Base-by-base conservation (phyloP, 345 rosid genomes). In the Lumnitzera littorea region DNA sequence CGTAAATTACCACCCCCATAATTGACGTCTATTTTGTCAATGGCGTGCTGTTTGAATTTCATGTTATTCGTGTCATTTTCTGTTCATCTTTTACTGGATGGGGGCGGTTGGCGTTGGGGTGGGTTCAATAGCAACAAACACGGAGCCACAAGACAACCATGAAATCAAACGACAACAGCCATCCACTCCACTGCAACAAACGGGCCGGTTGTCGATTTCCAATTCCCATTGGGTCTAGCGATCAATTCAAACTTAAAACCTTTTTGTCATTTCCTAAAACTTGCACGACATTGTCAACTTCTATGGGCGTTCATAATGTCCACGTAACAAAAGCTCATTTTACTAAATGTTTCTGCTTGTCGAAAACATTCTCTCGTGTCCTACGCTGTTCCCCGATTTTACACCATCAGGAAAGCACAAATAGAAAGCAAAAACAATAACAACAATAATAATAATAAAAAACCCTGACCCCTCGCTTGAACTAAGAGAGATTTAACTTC, bases 101-200 rank as follows among this genome's bases (percentile, higher is more conserved):
- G 4, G 63, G 36, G 43, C 8, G 11, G 14, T 23, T 60, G 63
- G 20, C 15, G 46, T 25, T 46, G 3, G 36, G 24, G 23, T 54
- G 63, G 12, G 48, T 16, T 51, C 46, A 13, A 24, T 48, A 24
- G 74, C 78, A 46, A 36, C 70, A 70, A 71, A 66, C 76, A 71
- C 65, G 74, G 76, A 68, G 80, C 66, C 66, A 63, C 51, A 20
- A 46, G 53, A 63, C 51, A 20, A 46, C 50, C 74, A 63, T 55
- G 65, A 73, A 65, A 64, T 54, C 69, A 60, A 67, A 57, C 65
- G 76, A 80, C 75, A 80, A 67, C 46, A 48, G 47, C 56, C 2
- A 47, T 46, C 70, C 8, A 55, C 43, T 46, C 70, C 8, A 55
- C 43, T 15, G 54, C 13, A 54, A 23, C 59, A 48, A 56, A 46